Evolutionary conservation across 2,329 filamentous ascomycete genomes (phyloP), one percentile per base, ranked within the genome.

Genomic region (Alternaria tenuissima): DNA sequence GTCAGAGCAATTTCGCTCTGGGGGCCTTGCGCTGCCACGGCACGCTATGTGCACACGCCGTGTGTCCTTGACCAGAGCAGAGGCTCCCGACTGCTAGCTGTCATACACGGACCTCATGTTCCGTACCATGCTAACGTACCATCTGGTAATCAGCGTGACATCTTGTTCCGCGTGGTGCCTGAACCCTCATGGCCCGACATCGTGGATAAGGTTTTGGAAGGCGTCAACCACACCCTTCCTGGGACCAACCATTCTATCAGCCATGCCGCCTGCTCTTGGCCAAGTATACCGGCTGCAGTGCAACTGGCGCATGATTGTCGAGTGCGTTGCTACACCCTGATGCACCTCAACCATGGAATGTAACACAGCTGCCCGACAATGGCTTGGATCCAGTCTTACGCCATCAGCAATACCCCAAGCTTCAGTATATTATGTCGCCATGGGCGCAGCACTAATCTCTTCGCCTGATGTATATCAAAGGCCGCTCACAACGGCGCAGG

Each of bases 131-230:
- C 61, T 41, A 55, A 61, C 55, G 58, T 60, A 62, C 57, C 55
- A 52, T 48, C 66, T 57, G 65, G 55, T 61, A 58, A 58, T 61
- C 68, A 62, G 62, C 47, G 54, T 63, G 57, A 64, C 56, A 57
- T 61, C 38, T 56, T 57, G 57, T 42, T 59, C 46, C 63, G 68
- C 68, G 57, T 75, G 68, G 72, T 72, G 68, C 73, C 71, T 72
- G 68, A 68, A 63, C 63, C 59, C 62, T 65, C 67, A 54, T 70
- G 74, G 69, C 74, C 74, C 75, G 63, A 62, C 26, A 39, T 61
- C 59, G 66, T 73, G 75, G 75, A 73, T 76, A 75, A 77, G 72
- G 73, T 73, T 77, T 65, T 62, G 53, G 46, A 60, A 63, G 66
- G 67, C 71, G 66, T 71, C 70, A 72, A 70, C 71, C 55, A 51